Conservation (phyloP, 768 basidiomycete genomes). For the Tricholomella constricta region DNA sequence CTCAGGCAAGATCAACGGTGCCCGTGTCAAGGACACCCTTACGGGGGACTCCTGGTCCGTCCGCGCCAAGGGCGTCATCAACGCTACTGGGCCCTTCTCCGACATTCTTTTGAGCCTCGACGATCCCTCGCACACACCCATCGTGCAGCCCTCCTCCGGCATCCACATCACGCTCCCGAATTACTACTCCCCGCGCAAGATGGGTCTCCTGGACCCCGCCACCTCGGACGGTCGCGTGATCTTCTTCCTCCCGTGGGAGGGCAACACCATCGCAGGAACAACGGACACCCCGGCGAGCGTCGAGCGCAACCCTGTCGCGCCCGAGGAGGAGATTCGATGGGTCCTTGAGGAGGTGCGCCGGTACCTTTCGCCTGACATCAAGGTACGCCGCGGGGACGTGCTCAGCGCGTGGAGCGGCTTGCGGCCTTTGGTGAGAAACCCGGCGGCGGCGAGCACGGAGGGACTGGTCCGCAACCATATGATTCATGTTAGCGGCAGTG, state of each 20-base stretch:
- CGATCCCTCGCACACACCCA: constrained; percentile 73
- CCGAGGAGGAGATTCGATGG: constrained; percentile 96
- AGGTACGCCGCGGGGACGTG: constrained; percentile 92
- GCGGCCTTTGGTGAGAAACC: constrained; percentile 87
- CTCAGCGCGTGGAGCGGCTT: constrained; percentile 94
- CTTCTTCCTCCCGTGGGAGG: constrained; percentile 99
- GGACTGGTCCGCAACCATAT: constrained; percentile 92
- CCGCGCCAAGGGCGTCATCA: constrained; percentile 88
- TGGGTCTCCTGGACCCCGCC: constrained; percentile 94
- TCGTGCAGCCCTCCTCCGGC: constrained; percentile 91
- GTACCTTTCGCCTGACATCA: constrained; percentile 91
- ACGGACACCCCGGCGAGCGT: constrained; percentile 85
- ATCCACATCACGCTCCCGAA: constrained; percentile 96
- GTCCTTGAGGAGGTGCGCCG: constrained; percentile 89
- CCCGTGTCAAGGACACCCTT: constrained; percentile 70
- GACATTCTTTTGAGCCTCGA: constrained; percentile 86
- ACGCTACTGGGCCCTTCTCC: constrained; percentile 94
- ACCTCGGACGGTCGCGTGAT: constrained; percentile 97
- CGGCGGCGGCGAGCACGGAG: constrained; percentile 68
- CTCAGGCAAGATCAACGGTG: constrained; percentile 77
- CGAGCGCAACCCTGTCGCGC: constrained; percentile 71
- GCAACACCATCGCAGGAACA: constrained; percentile 95
- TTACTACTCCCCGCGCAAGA: constrained; percentile 92
- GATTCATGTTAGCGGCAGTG: constrained; percentile 78
- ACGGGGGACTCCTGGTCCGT: constrained; percentile 84